These are phyloP conservation scores for Croton laevigatus DNA, from an alignment of 441 rosid genomes.

Conservation along the genomic window DNA sequence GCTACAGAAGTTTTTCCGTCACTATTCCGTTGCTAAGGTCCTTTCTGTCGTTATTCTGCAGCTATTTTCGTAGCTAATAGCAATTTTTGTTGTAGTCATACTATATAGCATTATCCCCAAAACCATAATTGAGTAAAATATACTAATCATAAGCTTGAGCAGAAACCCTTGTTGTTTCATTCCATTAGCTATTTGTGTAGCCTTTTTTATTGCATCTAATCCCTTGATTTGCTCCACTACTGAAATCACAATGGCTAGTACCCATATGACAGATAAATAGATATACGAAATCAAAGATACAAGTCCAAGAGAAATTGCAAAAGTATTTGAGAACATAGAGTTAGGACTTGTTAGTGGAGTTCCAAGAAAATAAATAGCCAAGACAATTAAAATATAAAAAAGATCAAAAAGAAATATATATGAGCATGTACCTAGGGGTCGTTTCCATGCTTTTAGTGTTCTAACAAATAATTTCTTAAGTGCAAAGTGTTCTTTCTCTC, in stretches of 20 bases:
- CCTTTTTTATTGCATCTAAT: constrained; percentile 49
- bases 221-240: constrained; percentile 50
- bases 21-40: too few species aligned
- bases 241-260: constrained; percentile 43
- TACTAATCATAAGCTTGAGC: constrained; percentile 30
- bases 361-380: constrained; percentile 15
- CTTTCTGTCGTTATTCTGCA: too few species aligned
- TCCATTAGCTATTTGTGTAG: constrained; percentile 47
- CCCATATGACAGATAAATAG: constrained; percentile 41
- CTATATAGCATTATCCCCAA: constrained; percentile 9
- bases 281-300: constrained; percentile 22
- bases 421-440: constrained; percentile 36
- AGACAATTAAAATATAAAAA: constrained; percentile 30
- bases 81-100: too few species aligned
- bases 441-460: constrained; percentile 30
- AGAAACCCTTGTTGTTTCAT: constrained; percentile 38
- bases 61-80: too few species aligned
- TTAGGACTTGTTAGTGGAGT: constrained; percentile 4
- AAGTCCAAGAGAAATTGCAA: constrained; percentile 13
- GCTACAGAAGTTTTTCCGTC: too few species aligned
- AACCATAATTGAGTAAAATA: constrained; percentile 13
- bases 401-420: constrained; percentile 26
- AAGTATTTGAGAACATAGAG: constrained; percentile 1
- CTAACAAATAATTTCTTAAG: constrained; percentile 25
- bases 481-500: constrained; percentile 24